A percentile compares a stretch with the other conserved stretches of the same genome.
Conservation (phyloP, 371 early-diverging fungal species). For the Zancudomyces culisetae region DNA sequence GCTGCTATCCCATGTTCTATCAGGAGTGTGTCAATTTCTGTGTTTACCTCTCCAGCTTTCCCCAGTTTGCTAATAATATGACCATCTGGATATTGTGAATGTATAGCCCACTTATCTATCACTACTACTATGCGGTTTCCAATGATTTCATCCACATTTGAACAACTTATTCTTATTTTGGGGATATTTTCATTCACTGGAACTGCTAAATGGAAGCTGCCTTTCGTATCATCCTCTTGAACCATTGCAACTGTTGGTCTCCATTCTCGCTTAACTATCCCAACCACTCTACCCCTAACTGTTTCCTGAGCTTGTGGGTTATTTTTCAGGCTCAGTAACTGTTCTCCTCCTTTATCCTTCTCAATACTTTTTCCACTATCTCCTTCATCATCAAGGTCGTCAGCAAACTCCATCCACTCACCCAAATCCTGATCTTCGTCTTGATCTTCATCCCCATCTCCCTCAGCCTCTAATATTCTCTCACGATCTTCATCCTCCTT, state of each 20-base stretch:
- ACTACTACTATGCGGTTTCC: conserved; percentile 71
- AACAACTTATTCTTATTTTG: conserved; percentile 74
- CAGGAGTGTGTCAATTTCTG: conserved; percentile 55
- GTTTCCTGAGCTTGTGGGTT: background rate
- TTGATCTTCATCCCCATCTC: too few species aligned
- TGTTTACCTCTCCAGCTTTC: conserved; percentile 34
- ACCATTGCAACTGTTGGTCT: conserved; percentile 76
- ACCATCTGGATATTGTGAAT: conserved; percentile 67
- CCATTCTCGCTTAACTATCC: conserved; percentile 72
- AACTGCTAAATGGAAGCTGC: conserved; percentile 45
- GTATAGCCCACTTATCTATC: conserved; percentile 67
- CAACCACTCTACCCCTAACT: conserved; percentile 37
- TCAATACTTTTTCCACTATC: too few species aligned
- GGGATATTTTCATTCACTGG: conserved; percentile 71
- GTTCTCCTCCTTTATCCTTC: too few species aligned
- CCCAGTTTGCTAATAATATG: conserved; percentile 57
- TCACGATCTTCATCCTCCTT: too few species aligned
- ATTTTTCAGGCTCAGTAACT: conserved; percentile 40
- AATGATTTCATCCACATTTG: conserved; percentile 43
- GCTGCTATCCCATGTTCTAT: conserved; percentile 59
- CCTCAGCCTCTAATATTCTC: too few species aligned
- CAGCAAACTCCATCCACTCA: too few species aligned
- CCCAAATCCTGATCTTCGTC: too few species aligned
- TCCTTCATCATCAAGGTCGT: too few species aligned
- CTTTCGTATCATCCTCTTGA: conserved; percentile 33